phyloP scores from a whole-genome alignment of 2,329 filamentous ascomycete species.

The Hymenoscyphus fraxineus region DNA sequence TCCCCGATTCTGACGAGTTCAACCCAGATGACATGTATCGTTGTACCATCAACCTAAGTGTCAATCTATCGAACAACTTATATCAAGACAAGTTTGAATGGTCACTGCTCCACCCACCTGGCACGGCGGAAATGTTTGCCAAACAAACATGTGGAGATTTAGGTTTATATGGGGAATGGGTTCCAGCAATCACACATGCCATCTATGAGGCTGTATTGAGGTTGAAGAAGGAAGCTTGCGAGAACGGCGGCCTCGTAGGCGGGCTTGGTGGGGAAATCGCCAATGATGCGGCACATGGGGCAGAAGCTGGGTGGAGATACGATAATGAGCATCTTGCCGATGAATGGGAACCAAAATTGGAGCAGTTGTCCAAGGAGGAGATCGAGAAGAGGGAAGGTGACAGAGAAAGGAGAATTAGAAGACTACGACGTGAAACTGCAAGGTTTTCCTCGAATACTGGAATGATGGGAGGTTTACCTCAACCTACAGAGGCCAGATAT shows the following conservation, averaged over 20 bases:
- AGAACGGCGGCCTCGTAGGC: constrained; percentile 80
- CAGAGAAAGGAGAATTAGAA: constrained; percentile 82
- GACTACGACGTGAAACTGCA: constrained; percentile 84
- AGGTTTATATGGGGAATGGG: constrained; percentile 86
- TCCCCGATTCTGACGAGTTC: constrained; percentile 65
- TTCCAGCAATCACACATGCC: constrained; percentile 88
- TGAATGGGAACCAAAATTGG: constrained; percentile 80
- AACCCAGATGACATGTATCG: constrained; percentile 94
- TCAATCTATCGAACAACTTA: constrained; percentile 85
- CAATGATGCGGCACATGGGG: constrained; percentile 81
- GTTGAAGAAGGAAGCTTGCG: constrained; percentile 93
- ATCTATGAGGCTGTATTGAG: constrained; percentile 94
- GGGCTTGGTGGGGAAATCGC: constrained; percentile 73
- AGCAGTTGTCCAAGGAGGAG: constrained; percentile 84
- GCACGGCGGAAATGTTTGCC: constrained; percentile 88
- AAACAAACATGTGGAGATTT: constrained; percentile 90
- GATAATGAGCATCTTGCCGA: constrained; percentile 85
- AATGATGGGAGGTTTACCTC: constrained; percentile 71
- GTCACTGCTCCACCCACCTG: constrained; percentile 88
- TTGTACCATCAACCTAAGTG: constrained; percentile 84
- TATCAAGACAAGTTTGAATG: constrained; percentile 98
- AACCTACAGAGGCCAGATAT: constrained; percentile 45
- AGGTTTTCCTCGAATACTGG: constrained; percentile 84
- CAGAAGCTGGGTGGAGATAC: constrained; percentile 88
- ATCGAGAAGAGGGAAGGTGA: constrained; percentile 97